Conservation (phyloP, 305 asterid genomes). For the Rubia tinctorum region DNA sequence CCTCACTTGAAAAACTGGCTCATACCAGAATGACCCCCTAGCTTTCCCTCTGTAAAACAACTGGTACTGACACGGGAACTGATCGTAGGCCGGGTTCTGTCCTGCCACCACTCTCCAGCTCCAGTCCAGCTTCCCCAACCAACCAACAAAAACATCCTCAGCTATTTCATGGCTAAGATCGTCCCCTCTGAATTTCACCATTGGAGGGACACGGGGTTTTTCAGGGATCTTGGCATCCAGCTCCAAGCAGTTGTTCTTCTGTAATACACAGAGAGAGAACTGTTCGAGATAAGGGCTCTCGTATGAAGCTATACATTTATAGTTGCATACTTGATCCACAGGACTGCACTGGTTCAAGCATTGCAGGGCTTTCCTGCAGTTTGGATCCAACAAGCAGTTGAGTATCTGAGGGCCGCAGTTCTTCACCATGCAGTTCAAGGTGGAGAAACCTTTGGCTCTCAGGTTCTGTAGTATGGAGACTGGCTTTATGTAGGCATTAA, state of each 20-base stretch:
- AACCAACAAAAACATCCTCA: conserved; percentile 88
- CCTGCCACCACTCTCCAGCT: conserved; percentile 97
- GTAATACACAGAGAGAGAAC: conserved; percentile 77
- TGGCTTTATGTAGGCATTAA: conserved; percentile 75
- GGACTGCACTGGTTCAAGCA: conserved; percentile 93
- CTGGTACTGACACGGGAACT: conserved; percentile 94
- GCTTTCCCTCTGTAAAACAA: conserved; percentile 82
- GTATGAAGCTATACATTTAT: conserved; percentile 74
- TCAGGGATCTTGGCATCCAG: conserved; percentile 80
- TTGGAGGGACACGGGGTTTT: conserved; percentile 57
- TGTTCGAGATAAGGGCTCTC: conserved; percentile 76
- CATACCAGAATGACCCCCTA: conserved; percentile 92
- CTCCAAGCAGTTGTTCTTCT: conserved; percentile 80
- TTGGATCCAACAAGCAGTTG: conserved; percentile 75
- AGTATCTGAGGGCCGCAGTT: conserved; percentile 80
- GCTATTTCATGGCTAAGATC: conserved; percentile 55
- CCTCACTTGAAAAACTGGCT: conserved; percentile 80
- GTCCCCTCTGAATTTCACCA: conserved; percentile 54
- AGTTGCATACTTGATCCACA: conserved; percentile 90
- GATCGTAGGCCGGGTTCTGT: conserved; percentile 96
- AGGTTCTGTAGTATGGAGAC: conserved; percentile 66
- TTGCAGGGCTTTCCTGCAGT: conserved; percentile 82
- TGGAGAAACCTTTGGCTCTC: conserved; percentile 81
- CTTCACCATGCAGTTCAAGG: conserved; percentile 69
- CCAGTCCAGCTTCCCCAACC: conserved; percentile 79